These are phyloP conservation scores for Lineolata rhizophorae DNA, from an alignment of 495 filamentous ascomycete genomes.

Conservation along the genomic window DNA sequence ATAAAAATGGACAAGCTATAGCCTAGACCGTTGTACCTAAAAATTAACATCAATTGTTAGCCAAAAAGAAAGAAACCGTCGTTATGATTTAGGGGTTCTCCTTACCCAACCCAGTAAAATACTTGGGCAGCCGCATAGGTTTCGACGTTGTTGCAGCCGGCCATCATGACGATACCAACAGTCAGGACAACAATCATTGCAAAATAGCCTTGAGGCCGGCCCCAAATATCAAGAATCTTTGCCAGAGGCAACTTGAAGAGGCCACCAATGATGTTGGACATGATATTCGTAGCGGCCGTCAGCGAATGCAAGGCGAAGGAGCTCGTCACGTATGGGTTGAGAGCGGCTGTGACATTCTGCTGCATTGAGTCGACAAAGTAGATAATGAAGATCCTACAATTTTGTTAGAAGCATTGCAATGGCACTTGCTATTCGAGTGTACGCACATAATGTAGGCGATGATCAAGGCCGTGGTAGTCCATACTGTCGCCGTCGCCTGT, in stretches of 20 bases:
- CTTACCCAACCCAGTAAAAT: constrained; percentile 30
- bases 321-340: constrained; percentile 14
- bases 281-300: constrained; percentile 13
- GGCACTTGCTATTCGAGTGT: too few species aligned
- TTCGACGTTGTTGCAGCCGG: constrained; percentile 22
- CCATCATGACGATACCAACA: constrained; percentile 26
- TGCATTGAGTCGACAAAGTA: constrained; percentile 27
- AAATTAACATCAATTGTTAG: neutral
- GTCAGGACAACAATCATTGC: constrained; percentile 19
- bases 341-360: constrained; percentile 4
- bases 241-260: constrained; percentile 37
- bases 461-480: constrained; percentile 21
- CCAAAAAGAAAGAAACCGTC: neutral
- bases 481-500: constrained; percentile 23
- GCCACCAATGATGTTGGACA: constrained; percentile 36
- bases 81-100: too few species aligned
- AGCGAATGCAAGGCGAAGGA: constrained; percentile 13
- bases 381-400: constrained; percentile 27
- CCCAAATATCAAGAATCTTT: constrained; percentile 45
- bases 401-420: too few species aligned
- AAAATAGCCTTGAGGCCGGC: constrained; percentile 29
- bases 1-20: constrained; percentile 10
- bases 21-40: constrained; percentile 8
- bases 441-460: constrained; percentile 22
- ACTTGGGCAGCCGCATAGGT: constrained; percentile 26